Evolutionary conservation across 2,329 filamentous ascomycete genomes (phyloP), one percentile per base, ranked within the genome.

Genomic region (Phyllosticta capitalensis): DNA sequence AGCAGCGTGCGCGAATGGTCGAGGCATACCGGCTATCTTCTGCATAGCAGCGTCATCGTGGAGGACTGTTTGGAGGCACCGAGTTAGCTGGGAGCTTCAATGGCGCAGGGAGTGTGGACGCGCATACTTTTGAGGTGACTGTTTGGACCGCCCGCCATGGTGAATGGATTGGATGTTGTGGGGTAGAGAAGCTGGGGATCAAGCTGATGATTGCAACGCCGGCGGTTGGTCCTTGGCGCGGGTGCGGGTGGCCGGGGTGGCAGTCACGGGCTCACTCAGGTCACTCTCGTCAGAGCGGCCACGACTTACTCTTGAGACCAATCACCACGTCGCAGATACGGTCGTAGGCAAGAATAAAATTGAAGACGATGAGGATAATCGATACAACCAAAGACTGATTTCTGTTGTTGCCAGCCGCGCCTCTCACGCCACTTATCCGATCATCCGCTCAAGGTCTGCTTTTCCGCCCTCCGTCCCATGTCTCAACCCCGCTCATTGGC

Each of bases 41-140:
- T 78, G 75, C 71, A 82, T 69, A 65, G 81, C 81, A 66, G 82
- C 81, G 72, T 82, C 79, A 71, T 77, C 72, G 66, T 76, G 72
- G 67, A 81, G 67, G 63, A 73, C 79, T 81, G 67, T 48, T 50
- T 49, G 19, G 52, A 64, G 53, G 28, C 52, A 20, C 24, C 6
- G 21, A 38, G 50, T 59, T 45, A 59, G 57, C 52, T 22, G 9
- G 50, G 10, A 9, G 50, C 50, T 52, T 38, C 52, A 55, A 55
- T 55, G 17, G 19, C 38, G 3, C 2, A 49, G n/a, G 9, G 24
- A 33, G 12, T 2, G 19, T 17, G 19, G 12, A 19, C 9, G 56
- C 56, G 51, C 51, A 33, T 19, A 19, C 21, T 33, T 28, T 17
- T 20, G n/a, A 33, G 6, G 12, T n/a, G 17, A 60, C 53, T 24